Conservation (phyloP, 805 yeast species). For the Ogataea degrootiae region DNA sequence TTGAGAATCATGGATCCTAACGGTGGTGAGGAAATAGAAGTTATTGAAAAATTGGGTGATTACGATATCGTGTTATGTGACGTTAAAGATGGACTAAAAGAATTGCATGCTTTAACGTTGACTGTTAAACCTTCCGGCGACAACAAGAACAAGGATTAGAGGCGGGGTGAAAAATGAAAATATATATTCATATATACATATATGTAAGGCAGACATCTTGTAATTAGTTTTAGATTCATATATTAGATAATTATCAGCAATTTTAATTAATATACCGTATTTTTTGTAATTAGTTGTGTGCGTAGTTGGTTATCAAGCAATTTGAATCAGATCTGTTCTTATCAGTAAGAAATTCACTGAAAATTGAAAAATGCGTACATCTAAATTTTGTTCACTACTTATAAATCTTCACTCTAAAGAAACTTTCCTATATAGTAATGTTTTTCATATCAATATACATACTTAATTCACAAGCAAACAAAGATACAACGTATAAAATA, state of each 20-base stretch:
- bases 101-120: conserved; percentile 11
- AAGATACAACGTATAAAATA: too few species aligned
- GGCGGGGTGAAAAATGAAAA: neutral
- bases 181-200: neutral
- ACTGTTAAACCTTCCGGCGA: conserved; percentile 21
- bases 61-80: conserved; percentile 17
- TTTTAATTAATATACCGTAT: too few species aligned
- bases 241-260: too few species aligned
- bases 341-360: neutral
- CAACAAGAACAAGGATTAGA: conserved; percentile 2
- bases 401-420: too few species aligned
- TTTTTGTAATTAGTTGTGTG: too few species aligned
- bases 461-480: too few species aligned
- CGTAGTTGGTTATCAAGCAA: too few species aligned
- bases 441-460: too few species aligned
- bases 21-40: conserved; percentile 10
- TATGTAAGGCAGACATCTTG: neutral
- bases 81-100: conserved; percentile 15
- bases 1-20: conserved; percentile 12
- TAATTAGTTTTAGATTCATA: neutral
- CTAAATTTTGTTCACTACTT: too few species aligned
- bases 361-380: too few species aligned
- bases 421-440: too few species aligned
- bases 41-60: conserved; percentile 18
- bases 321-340: neutral